These are phyloP conservation scores for Tricladium varicosporioides DNA, from an alignment of 2,329 filamentous ascomycete genomes.

Conservation along the genomic window DNA sequence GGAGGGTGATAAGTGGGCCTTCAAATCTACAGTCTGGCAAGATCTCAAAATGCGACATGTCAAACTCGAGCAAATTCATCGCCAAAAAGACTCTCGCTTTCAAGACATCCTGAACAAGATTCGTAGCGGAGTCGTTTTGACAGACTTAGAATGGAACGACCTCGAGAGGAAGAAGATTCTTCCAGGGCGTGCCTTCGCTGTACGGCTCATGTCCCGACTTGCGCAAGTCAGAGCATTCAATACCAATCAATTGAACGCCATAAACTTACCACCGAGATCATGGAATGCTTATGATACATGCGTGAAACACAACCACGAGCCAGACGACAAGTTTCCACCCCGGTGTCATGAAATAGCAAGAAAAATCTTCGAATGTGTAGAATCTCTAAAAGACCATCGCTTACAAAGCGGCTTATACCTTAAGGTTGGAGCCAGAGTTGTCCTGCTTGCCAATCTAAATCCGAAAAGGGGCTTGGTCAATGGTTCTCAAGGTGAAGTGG, in stretches of 20 bases:
- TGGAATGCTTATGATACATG: constrained; percentile 22
- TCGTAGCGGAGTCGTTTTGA: constrained; percentile 19
- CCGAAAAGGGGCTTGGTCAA: constrained; percentile 25
- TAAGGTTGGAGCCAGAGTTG: constrained; percentile 30
- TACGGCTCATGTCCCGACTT: constrained; percentile 25
- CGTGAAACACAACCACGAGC: background rate
- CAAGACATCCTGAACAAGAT: constrained; percentile 30
- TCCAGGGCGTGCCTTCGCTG: constrained; percentile 17
- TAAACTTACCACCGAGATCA: constrained; percentile 1
- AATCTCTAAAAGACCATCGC: constrained; percentile 20
- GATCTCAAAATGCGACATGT: constrained; percentile 23
- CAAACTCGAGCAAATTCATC: constrained; percentile 29
- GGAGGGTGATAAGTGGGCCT: constrained; percentile 29
- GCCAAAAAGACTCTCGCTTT: constrained; percentile 27
- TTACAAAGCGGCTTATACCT: constrained; percentile 17
- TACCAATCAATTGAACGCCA: constrained; percentile 10
- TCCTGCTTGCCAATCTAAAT: constrained; percentile 25
- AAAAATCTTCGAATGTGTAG: constrained; percentile 11
- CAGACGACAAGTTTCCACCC: constrained; percentile 2
- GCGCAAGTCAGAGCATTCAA: constrained; percentile 21
- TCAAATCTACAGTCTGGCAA: constrained; percentile 27
- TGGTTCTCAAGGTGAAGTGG: constrained; percentile 28
- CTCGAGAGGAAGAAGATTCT: constrained; percentile 18
- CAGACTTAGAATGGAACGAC: constrained; percentile 22
- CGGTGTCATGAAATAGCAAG: constrained; percentile 1